phyloP scores from a whole-genome alignment of 2,329 filamentous ascomycete genomes.

The Emydomyces testavorans region DNA sequence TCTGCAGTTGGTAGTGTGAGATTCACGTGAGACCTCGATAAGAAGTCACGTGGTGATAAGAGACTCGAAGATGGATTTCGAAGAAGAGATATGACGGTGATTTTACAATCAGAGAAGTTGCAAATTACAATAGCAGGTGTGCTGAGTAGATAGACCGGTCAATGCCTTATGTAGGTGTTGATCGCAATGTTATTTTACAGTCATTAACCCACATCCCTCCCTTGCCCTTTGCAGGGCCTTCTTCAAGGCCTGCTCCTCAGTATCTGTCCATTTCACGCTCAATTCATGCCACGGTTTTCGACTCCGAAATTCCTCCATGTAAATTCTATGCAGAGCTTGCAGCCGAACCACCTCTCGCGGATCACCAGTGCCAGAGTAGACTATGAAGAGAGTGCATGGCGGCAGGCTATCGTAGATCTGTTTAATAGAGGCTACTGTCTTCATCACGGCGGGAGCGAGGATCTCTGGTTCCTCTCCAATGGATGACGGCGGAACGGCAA shows the following conservation, averaged over 20 bases:
- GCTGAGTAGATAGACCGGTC: background rate
- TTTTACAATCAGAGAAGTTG: too few species aligned
- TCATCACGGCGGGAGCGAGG: conserved; percentile 39
- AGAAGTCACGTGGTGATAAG: background rate
- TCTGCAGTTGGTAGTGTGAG: background rate
- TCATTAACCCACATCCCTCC: conserved; percentile 48
- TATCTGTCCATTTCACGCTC: conserved; percentile 53
- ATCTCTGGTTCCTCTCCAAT: conserved; percentile 17
- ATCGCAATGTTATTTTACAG: conserved; percentile 46
- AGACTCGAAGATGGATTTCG: too few species aligned
- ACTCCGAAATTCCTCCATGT: conserved; percentile 46
- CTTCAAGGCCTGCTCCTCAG: conserved; percentile 49
- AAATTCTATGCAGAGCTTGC: conserved; percentile 45
- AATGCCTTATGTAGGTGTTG: too few species aligned
- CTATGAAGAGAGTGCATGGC: conserved; percentile 48
- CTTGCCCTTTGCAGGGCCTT: conserved; percentile 46
- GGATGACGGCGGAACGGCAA: conserved; percentile 21
- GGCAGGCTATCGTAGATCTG: conserved; percentile 47
- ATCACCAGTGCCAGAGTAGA: conserved; percentile 55
- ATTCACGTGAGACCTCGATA: background rate
- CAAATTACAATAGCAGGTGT: too few species aligned
- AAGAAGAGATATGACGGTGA: too few species aligned
- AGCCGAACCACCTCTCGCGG: conserved; percentile 46
- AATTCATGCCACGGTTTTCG: conserved; percentile 53
- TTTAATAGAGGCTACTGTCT: conserved; percentile 42